Conservation (phyloP, 2,329 filamentous ascomycete species). For the Clarireedia sp. region DNA sequence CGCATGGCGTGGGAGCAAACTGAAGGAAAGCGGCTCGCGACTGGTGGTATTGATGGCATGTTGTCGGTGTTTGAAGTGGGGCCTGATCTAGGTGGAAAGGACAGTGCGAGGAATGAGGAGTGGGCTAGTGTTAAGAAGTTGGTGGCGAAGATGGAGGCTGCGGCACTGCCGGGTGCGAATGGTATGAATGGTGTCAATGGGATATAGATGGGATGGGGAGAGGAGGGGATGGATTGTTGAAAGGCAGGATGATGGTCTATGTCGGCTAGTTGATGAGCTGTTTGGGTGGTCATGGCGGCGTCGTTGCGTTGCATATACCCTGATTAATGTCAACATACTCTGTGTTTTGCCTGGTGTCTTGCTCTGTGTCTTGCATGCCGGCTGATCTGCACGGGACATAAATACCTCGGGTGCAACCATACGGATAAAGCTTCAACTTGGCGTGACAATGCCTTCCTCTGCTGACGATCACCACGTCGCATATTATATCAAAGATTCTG, state of each 20-base stretch:
- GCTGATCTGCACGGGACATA: background rate
- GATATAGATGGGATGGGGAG: background rate
- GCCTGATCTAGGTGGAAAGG: conserved; percentile 71
- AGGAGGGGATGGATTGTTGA: background rate
- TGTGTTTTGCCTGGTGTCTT: background rate
- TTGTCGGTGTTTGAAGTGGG: conserved; percentile 92
- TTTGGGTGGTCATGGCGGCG: conserved; percentile 16
- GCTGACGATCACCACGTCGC: no score
- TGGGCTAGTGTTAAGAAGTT: conserved; percentile 92
- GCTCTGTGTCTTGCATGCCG: background rate
- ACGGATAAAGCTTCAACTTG: no score
- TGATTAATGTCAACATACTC: conserved; percentile 12
- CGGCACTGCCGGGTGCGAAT: conserved; percentile 9
- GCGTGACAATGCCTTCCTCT: no score
- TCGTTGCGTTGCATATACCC: conserved; percentile 24
- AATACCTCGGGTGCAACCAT: no score
- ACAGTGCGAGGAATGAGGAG: conserved; percentile 76
- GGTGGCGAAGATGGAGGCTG: conserved; percentile 62
- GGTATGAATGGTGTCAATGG: conserved; percentile 19
- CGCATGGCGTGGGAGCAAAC: conserved; percentile 89
- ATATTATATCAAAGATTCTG: no score
- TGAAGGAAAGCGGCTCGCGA: conserved; percentile 79
- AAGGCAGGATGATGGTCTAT: background rate
- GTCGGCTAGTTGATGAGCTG: background rate
- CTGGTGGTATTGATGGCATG: conserved; percentile 84